Conservation (phyloP, 176 grass and related monocot genomes). For the Paspalum vaginatum region DNA sequence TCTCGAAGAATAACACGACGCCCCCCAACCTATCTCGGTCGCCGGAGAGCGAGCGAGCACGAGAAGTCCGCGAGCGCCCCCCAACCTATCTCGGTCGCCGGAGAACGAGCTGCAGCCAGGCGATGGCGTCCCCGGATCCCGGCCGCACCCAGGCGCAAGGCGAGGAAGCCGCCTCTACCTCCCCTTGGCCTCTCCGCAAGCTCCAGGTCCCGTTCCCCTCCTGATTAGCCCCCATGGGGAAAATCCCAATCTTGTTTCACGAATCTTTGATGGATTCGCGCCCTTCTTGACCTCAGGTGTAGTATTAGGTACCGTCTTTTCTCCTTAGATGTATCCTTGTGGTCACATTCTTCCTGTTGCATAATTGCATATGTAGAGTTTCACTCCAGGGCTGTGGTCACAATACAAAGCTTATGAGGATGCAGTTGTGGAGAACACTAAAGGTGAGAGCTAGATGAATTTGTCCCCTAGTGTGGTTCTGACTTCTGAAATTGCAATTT, state of each 20-base stretch:
- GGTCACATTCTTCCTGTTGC: conserved; percentile 12
- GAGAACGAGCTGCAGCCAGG: conserved; percentile 28
- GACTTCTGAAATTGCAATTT: not conserved
- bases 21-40: conserved; percentile 19
- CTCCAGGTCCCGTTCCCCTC: conserved; percentile 54
- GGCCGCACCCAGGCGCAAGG: conserved; percentile 48
- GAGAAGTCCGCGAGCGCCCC: conserved; percentile 26
- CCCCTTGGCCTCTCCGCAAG: conserved; percentile 68
- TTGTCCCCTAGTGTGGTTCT: conserved; percentile 9
- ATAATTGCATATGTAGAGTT: conserved; percentile 48
- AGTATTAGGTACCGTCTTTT: not conserved
- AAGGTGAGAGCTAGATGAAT: conserved; percentile 50
- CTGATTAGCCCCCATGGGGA: not conserved
- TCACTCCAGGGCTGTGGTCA: conserved; percentile 54
- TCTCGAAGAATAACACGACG: not conserved
- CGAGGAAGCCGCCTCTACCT: conserved; percentile 32
- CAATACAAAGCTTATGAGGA: conserved; percentile 75
- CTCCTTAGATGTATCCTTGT: not conserved
- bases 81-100: conserved; percentile 24
- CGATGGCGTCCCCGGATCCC: conserved; percentile 51
- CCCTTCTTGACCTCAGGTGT: conserved; percentile 12
- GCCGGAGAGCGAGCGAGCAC: not conserved
- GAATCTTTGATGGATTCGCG: conserved; percentile 26
- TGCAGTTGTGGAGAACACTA: conserved; percentile 54
- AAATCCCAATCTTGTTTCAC: not conserved